Base-by-base conservation (phyloP, 2,329 filamentous ascomycete species). In the Phialophora expanda region DNA sequence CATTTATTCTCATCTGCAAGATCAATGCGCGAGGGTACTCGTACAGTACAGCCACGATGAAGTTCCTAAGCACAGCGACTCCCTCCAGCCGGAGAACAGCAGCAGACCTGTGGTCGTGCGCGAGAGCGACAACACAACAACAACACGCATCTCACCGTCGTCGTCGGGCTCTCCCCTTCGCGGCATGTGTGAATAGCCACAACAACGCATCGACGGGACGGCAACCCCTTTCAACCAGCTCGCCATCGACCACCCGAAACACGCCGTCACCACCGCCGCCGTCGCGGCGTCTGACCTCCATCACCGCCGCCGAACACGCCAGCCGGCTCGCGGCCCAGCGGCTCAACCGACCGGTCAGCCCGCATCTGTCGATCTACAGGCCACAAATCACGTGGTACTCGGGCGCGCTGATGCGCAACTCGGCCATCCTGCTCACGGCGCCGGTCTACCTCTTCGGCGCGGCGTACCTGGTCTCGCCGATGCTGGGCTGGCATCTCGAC, bases 321-420 rank as follows among this genome's bases (percentile, higher is more conserved):
- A 76, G 84, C 71, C 86, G 95, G 78, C 91, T 97, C 75, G 88
- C 86, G 74, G 83, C 87, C 75, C 93, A 97, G 83, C 93, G 93
- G 74, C 85, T 89, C 62, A 81, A 84, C 74, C 93, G 93, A 60
- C 93, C 93, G 76, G 84, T 96, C 73, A 85, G 91, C 58, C 93
- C 93, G 62, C 93, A 97, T 77, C 86, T 97, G 69, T 78, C 81
- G 75, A 93, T 96, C 85, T 97, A 97, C 87, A 86, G 87, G 78
- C 86, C 90, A 66, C 88, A 91, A 79, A 91, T 97, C 81, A 95
- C 91, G 74, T 97, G 89, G 89, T 89, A 91, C 78, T 84, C 85
- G 71, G 89, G 88, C 73, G 88, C 83, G 63, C 85, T 91, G 80
- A 91, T 92, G 82, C 92, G 93, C 75, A 87, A 96, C 81, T 93